Base-by-base conservation (phyloP, 768 basidiomycete genomes). In the Strobilomyces dryophilus region DNA sequence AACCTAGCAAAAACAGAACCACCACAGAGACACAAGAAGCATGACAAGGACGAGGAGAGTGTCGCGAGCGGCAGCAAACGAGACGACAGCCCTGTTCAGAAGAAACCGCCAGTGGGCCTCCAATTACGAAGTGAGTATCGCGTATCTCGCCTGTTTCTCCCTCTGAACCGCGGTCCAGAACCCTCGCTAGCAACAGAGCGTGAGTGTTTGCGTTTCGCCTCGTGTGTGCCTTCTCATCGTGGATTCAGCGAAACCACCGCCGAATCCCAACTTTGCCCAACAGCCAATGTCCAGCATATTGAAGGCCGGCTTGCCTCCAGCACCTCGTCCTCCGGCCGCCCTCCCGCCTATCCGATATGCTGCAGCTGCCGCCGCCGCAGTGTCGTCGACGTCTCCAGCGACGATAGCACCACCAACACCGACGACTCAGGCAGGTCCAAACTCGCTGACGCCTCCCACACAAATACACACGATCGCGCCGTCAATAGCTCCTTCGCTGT, bases 311-410 rank as follows among this genome's bases (percentile, higher is more conserved):
- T 68, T 90, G n/a, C 80, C 79, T 20, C 67, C 81, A 58, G 75
- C 80, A 50, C 79, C 76, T 54, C 81, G 77, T 49, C 79, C 65
- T 31, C 67, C 80, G 59, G 76, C 76, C 31, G 67, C 78, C 20
- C 69, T 91, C 52, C 88, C 92, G 41, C 88, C 92, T 12, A 89
- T 95, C 65, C 79, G 89, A 46, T 97, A 97, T 66, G 87, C 95
- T 31, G 83, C 92, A n/a, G 93, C 92, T 0, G 95, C 93, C 3
- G 94, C 92, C 0, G 68, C 68, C 0, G 68, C 62, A 0, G 68
- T 69, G 8, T 69, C 68, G 34, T 60, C 63, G 14, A 42, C 57
- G 8, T 53, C 62, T 21, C 61, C 64, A 14, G 41, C 49, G 14
- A 64, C 64, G 37, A n/a, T 63, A 45, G 62, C 50, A 21, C 61